Evolutionary conservation across 129 eudicot genomes (phyloP).

Genomic region (Erigeron canadensis): DNA sequence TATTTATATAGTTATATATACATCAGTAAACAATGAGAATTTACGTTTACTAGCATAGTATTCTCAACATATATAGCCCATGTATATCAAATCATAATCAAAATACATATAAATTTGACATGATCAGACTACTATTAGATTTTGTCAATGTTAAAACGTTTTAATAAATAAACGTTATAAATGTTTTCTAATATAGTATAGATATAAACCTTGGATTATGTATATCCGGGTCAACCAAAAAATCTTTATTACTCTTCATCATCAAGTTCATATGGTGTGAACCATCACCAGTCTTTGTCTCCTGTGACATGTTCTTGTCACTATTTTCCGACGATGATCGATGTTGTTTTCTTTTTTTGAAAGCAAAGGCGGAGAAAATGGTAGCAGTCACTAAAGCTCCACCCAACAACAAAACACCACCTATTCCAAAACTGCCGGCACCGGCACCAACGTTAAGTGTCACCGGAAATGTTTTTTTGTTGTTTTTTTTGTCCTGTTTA

Average conservation of each 20-base stretch:
- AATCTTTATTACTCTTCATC: constrained; percentile 13
- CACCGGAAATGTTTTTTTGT: constrained; percentile 21
- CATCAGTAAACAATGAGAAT: no score
- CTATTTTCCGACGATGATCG: constrained; percentile 24
- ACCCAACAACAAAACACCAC: constrained; percentile 50
- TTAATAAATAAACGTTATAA: no score
- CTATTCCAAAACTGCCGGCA: constrained; percentile 39
- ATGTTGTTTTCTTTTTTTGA: constrained; percentile 20
- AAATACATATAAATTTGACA: no score
- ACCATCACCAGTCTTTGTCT: not conserved
- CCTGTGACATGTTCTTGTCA: constrained; percentile 23
- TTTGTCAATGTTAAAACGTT: no score
- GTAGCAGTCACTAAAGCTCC: constrained; percentile 58
- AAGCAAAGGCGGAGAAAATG: constrained; percentile 36
- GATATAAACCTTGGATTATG: constrained; percentile 38
- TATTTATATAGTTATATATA: constrained; percentile 9
- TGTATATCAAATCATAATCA: no score
- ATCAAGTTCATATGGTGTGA: constrained; percentile 20
- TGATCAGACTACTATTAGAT: no score
- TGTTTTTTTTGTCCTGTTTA: constrained; percentile 32
- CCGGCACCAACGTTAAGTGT: constrained; percentile 34
- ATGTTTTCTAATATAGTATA: no score
- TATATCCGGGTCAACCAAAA: constrained; percentile 15
- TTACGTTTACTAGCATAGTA: no score
- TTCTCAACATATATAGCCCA: not conserved